Evolutionary conservation across 805 yeast genomes (phyloP).

Genomic region (Lipomyces spencermartinsiae): DNA sequence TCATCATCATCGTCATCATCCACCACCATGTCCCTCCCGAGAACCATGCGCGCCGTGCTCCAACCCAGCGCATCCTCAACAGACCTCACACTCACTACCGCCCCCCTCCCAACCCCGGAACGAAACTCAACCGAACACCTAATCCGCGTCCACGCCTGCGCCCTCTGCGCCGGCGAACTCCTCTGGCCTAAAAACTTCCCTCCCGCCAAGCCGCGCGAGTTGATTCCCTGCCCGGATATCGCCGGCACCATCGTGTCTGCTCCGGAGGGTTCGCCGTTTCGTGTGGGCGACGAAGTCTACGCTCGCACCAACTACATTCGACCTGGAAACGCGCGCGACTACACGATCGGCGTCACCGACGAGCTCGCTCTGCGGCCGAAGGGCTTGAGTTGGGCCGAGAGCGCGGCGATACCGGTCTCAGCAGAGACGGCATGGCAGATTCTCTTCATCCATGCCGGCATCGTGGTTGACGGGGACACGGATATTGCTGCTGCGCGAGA

Average conservation of each 20-base stretch:
- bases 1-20: too few relatives aligned
- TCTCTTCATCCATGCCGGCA: not conserved
- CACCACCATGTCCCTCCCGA: too few relatives aligned
- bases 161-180: constrained; percentile 6
- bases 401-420: not conserved
- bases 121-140: too few relatives aligned
- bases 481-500: not conserved
- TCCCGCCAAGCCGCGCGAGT: not conserved
- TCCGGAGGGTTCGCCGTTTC: not conserved
- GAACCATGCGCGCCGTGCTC: too few relatives aligned
- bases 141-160: not conserved
- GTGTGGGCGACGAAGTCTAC: not conserved
- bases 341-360: not conserved
- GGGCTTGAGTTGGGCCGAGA: not conserved
- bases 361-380: not conserved
- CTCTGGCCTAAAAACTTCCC: not conserved
- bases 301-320: not conserved
- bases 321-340: constrained; percentile 7
- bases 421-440: constrained; percentile 9
- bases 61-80: too few relatives aligned
- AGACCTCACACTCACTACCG: too few relatives aligned
- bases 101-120: too few relatives aligned
- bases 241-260: not conserved
- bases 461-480: not conserved
- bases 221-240: not conserved